Percentiles rank a stretch among this genome's conserved stretches.
Evolutionary conservation across 495 filamentous ascomycete genomes (phyloP).

Genomic region (Mycothermus thermophilus): DNA sequence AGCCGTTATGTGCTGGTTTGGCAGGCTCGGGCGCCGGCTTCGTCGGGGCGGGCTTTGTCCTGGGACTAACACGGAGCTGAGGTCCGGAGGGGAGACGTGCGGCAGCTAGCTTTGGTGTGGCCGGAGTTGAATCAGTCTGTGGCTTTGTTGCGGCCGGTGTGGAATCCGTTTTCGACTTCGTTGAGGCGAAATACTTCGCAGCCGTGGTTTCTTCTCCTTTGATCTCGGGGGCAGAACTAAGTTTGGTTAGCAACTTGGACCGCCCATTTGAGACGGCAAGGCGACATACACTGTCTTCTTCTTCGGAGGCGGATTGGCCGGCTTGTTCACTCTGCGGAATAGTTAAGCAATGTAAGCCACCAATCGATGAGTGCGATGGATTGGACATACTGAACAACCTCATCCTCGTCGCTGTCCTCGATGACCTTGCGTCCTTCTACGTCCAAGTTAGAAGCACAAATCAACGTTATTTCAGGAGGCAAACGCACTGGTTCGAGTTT

Average conservation of each 20-base stretch:
- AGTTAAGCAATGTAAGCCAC: too few relatives aligned
- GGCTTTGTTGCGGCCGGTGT: conserved; percentile 22
- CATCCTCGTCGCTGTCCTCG: conserved; percentile 63
- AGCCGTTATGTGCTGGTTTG: conserved; percentile 12
- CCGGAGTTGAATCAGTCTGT: conserved; percentile 14
- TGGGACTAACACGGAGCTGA: conserved; percentile 28
- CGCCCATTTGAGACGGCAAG: background rate
- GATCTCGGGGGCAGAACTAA: conserved; percentile 16
- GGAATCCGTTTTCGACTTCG: conserved; percentile 23
- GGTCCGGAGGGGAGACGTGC: conserved; percentile 15
- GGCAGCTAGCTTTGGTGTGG: conserved; percentile 24
- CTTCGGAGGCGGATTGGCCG: conserved; percentile 22
- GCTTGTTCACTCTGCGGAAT: too few relatives aligned
- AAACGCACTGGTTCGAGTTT: conserved; percentile 26
- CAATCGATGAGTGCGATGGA: too few relatives aligned
- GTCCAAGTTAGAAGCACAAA: conserved; percentile 9
- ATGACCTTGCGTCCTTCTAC: conserved; percentile 56
- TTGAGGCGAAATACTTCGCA: conserved; percentile 35
- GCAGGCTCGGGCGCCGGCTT: conserved; percentile 12
- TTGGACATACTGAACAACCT: conserved; percentile 26
- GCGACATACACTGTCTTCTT: conserved; percentile 30
- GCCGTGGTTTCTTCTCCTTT: conserved; percentile 33
- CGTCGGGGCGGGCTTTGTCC: conserved; percentile 19
- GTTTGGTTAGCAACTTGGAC: background rate
- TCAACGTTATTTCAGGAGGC: too few relatives aligned